Percentiles rank a stretch among this genome's conserved stretches.
Evolutionary conservation across 257 asterid species (phyloP).

Genomic region (Plantago elongata): DNA sequence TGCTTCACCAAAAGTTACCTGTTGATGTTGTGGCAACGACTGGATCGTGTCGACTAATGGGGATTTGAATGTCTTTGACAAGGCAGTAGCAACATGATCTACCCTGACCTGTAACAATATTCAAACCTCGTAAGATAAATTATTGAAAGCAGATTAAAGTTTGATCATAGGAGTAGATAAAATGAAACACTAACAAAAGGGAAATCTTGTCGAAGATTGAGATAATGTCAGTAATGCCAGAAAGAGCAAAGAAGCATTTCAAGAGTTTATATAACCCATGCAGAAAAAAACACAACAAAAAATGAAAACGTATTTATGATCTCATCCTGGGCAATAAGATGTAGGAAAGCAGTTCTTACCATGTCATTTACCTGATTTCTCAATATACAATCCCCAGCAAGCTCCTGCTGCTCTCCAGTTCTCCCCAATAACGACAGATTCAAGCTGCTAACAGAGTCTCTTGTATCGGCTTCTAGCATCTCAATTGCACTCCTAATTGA

Average conservation of each 20-base stretch:
- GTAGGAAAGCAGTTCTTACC: conserved; percentile 35
- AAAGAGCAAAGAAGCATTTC: no score
- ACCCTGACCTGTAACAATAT: conserved; percentile 62
- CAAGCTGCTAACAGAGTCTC: conserved; percentile 32
- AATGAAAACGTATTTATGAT: not conserved
- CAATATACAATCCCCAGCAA: conserved; percentile 27
- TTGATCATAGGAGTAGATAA: no score
- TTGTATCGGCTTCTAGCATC: conserved; percentile 67
- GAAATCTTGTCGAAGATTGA: not conserved
- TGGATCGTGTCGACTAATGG: conserved; percentile 80
- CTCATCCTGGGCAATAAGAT: conserved; percentile 2
- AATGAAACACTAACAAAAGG: not conserved
- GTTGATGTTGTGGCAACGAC: conserved; percentile 98
- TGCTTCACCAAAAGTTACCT: conserved; percentile 41
- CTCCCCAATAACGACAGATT: conserved; percentile 29
- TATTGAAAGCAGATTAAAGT: not conserved
- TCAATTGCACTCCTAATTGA: conserved; percentile 79
- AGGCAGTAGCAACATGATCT: conserved; percentile 85
- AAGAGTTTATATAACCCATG: not conserved
- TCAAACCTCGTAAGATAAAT: conserved; percentile 7
- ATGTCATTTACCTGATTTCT: conserved; percentile 33
- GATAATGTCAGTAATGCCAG: no score
- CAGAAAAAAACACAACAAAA: not conserved
- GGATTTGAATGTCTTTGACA: conserved; percentile 73
- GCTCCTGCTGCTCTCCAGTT: conserved; percentile 33